Percentiles rank a stretch among this genome's conserved stretches.
Conservation (phyloP, 495 filamentous ascomycete species). For the Podospora bellae-mahoneyi region DNA sequence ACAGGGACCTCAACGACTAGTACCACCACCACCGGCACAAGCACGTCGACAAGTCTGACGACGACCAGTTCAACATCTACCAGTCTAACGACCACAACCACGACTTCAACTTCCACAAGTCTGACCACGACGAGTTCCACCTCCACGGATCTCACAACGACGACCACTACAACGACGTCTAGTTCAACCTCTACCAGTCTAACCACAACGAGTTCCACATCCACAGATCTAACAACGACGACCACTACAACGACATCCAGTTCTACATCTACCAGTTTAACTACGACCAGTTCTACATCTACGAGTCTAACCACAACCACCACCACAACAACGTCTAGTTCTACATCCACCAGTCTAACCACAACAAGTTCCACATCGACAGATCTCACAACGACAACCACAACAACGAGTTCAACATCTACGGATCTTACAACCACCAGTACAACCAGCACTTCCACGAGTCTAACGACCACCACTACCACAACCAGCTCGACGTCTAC, state of each 20-base stretch:
- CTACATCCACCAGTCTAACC: background rate
- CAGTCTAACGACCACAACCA: background rate
- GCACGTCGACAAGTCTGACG: background rate
- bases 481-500: background rate
- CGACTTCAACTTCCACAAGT: background rate
- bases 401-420: conserved; percentile 3
- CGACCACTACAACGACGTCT: background rate
- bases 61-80: conserved; percentile 3
- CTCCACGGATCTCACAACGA: background rate
- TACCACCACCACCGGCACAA: background rate
- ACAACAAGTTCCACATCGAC: conserved; percentile 1
- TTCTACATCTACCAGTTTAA: background rate
- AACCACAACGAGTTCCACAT: background rate
- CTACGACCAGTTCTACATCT: background rate
- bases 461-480: background rate
- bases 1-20: background rate
- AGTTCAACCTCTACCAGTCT: background rate
- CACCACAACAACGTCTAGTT: background rate
- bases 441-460: background rate
- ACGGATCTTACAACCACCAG: background rate
- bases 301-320: background rate
- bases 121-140: background rate
- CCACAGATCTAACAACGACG: background rate
- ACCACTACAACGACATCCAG: background rate
- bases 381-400: background rate